A percentile compares a stretch with the other conserved stretches of the same genome.
Evolutionary conservation across 441 rosid species (phyloP).

Genomic region (Gossypium davidsonii): DNA sequence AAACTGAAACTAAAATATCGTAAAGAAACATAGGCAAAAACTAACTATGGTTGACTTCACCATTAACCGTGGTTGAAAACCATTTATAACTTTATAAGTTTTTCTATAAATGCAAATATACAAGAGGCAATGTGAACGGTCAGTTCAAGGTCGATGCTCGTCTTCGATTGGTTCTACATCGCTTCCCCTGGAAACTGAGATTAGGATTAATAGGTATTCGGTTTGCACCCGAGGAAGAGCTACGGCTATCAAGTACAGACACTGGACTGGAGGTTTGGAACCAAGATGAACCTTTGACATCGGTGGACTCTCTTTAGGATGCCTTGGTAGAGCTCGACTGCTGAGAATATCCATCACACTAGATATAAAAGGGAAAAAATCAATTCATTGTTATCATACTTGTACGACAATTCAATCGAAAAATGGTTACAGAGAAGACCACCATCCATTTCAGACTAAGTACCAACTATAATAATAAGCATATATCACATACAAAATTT

Average conservation of each 20-base stretch:
- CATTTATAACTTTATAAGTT: too few species aligned
- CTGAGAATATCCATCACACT: constrained; percentile 32
- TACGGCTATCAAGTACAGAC: constrained; percentile 68
- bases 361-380: not conserved
- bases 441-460: not conserved
- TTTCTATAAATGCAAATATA: too few species aligned
- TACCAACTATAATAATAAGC: not conserved
- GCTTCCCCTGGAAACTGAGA: constrained; percentile 48
- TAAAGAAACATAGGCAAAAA: too few species aligned
- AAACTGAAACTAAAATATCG: too few species aligned
- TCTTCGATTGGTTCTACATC: constrained; percentile 67
- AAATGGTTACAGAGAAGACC: not conserved
- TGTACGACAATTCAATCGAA: not conserved
- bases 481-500: not conserved
- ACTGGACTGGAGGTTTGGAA: constrained; percentile 61
- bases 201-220: constrained; percentile 18
- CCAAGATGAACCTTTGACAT: constrained; percentile 33
- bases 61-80: too few species aligned
- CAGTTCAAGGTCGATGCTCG: constrained; percentile 32
- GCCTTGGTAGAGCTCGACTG: constrained; percentile 30
- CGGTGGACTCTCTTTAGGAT: constrained; percentile 29
- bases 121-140: constrained; percentile 24
- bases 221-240: constrained; percentile 54
- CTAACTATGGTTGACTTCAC: too few species aligned
- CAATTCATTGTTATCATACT: not conserved